Percentiles rank a stretch among this genome's conserved stretches.
phyloP scores from a whole-genome alignment of 371 early-diverging fungal species.

The Mucor sp. region DNA sequence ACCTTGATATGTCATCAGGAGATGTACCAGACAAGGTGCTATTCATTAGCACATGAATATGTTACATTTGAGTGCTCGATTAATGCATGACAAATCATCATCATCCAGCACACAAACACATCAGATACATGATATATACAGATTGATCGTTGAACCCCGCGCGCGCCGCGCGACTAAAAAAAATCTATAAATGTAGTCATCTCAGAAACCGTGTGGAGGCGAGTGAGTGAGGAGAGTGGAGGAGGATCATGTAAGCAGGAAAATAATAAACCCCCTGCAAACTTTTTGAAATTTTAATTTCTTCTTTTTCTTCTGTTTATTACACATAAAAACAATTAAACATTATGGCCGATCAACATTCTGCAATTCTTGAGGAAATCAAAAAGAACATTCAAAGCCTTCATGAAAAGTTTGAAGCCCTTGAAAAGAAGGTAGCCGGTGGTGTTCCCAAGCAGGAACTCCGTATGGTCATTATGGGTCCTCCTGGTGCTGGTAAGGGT shows the following conservation, averaged over 20 bases:
- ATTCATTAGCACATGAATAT: not conserved
- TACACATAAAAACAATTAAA: slow-evolving; percentile 5
- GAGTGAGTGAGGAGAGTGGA: not conserved
- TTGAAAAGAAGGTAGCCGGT: slow-evolving; percentile 51
- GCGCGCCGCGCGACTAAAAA: not conserved
- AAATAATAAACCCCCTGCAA: slow-evolving; percentile 7
- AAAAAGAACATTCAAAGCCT: slow-evolving; percentile 55
- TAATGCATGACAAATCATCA: not conserved
- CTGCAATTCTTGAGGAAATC: slow-evolving; percentile 57
- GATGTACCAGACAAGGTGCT: not conserved
- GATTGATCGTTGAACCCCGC: not conserved
- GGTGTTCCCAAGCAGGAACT: slow-evolving; percentile 52
- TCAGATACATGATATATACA: no score
- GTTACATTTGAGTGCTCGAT: not conserved
- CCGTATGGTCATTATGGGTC: slow-evolving; percentile 97
- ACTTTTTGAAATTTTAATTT: slow-evolving; percentile 4
- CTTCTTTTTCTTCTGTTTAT: not conserved
- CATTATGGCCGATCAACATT: slow-evolving; percentile 29
- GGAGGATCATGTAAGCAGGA: slow-evolving; percentile 4
- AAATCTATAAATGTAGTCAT: not conserved
- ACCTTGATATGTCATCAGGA: not conserved
- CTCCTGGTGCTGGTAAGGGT: slow-evolving; percentile 98
- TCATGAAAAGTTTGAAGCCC: slow-evolving; percentile 50
- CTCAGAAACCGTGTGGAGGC: not conserved
- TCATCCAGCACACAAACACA: not conserved